phyloP scores from a whole-genome alignment of 768 basidiomycete genomes.

The Trametes villosa region DNA sequence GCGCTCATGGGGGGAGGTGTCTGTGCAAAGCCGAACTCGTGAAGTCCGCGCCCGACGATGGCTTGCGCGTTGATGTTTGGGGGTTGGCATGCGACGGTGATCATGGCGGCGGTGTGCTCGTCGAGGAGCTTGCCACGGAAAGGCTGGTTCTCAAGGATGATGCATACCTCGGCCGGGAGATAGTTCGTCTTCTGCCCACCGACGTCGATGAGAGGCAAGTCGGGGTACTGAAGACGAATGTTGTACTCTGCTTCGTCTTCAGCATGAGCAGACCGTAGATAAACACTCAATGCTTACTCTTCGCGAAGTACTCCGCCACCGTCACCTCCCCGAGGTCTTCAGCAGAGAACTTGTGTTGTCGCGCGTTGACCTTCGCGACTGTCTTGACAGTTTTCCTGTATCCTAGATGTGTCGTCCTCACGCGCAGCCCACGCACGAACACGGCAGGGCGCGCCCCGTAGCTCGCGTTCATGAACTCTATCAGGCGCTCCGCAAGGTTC shows the following conservation, averaged over 20 bases:
- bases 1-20: slow-evolving; percentile 40
- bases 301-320: slow-evolving; percentile 52
- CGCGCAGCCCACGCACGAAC: slow-evolving; percentile 68
- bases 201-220: slow-evolving; percentile 52
- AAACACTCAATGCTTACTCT: slow-evolving; percentile 40
- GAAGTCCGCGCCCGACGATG: slow-evolving; percentile 48
- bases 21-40: slow-evolving; percentile 45
- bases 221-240: slow-evolving; percentile 42
- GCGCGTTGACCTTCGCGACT: slow-evolving; percentile 47
- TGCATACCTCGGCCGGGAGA: slow-evolving; percentile 54
- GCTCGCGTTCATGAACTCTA: slow-evolving; percentile 48
- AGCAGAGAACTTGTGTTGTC: slow-evolving; percentile 44
- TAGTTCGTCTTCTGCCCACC: slow-evolving; percentile 47
- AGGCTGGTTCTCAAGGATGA: slow-evolving; percentile 47
- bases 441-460: slow-evolving; percentile 62
- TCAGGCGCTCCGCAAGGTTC: slow-evolving; percentile 49
- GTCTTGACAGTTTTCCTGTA: slow-evolving; percentile 74
- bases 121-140: slow-evolving; percentile 57
- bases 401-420: slow-evolving; percentile 71
- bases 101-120: slow-evolving; percentile 57
- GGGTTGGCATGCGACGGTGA: slow-evolving; percentile 51
- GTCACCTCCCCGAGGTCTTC: slow-evolving; percentile 45
- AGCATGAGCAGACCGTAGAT: not conserved
- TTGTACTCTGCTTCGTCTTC: slow-evolving; percentile 44
- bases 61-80: slow-evolving; percentile 53